Base-by-base conservation (phyloP, 1,139 yeast species). In the Groenewaldozyma auringiensis region DNA sequence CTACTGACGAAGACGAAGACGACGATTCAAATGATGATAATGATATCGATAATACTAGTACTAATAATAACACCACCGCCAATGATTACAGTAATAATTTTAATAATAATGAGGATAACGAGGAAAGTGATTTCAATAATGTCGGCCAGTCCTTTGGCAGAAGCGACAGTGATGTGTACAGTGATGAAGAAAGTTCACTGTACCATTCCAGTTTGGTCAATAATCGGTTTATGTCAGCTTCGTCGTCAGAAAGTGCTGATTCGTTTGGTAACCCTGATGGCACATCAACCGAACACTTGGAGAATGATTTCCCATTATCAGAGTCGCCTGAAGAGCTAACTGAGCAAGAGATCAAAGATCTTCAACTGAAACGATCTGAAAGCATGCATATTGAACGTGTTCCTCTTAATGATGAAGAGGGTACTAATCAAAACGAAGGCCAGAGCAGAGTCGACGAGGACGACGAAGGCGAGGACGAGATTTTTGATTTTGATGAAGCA, bases 401-500 rank as follows among this genome's bases (percentile, higher is more conserved):
- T 4, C 22, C 18, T 6, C 11, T n/a, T 4, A 8, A 4, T 14
- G 8, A 4, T 9, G 41, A 21, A 16, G 21, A 4, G 4, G 21
- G 33, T 4, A 14, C 17, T 4, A 13, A 8, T 13, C n/a, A n/a
- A n/a, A n/a, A n/a, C n/a, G n/a, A 18, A 4, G 39, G 39, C 13
- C 4, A 8, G 13, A 21, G n/a, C 17, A 27, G 32, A 3, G 43
- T 43, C 16, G 49, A 45, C 6, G 21, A 17, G n/a, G 41, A 47
- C 22, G 40, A 22, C 39, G 37, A 36, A 9, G 51, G 42, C 41
- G 54, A 50, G 11, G 58, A 52, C 14, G 51, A 50, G n/a, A 43
- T 57, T 44, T 57, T 57, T 43, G 60, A 56, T 27, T 57, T 57
- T 40, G 60, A 57, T 44, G 60, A 57, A 41, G 42, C 55, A 6